Evolutionary conservation across 2,329 filamentous ascomycete genomes (phyloP), one percentile per base, ranked within the genome.

Genomic region (Apiospora pterosperma): DNA sequence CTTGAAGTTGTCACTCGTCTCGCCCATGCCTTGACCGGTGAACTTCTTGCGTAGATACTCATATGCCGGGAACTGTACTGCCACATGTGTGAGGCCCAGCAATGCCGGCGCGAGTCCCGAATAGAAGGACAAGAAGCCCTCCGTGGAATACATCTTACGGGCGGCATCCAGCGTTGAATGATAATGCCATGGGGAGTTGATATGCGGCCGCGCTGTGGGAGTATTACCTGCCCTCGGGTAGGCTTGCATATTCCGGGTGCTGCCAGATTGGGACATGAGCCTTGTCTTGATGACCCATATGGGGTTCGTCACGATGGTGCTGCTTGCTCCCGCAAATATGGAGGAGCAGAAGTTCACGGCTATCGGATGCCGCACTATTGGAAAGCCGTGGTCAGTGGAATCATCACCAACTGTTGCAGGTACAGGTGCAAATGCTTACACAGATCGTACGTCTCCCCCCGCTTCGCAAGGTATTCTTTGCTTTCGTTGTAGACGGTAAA

Each of bases 211-310:
- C 19, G 83, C 80, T 3, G 85, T 86, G 23, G 85, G 84, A 2
- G 84, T 86, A 72, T 81, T 85, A 63, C 78, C 74, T 14, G 83
- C 78, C 69, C 82, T 82, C 55, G 85, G 82, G 66, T 82, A 80
- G 66, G 75, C 67, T 31, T 79, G 81, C 68, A 80, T 78, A 19
- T 77, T 81, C 74, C 75, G 82, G 74, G 78, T 81, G 76, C 74
- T 78, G 75, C 77, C 81, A 75, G 73, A 91, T 80, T 98, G 96
- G 41, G 96, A 97, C 96, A 98, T 98, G 71, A 99, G 86, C 70
- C 96, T 87, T 60, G 96, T 99, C 80, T 99, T 99, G 81, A 99
- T 97, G 41, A 99, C 96, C 96, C 96, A 99, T 67, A 99, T 99
- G 0, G 96, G 96, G 77, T 98, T 99, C 28, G 96, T 99, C 67